Conservation (phyloP, 345 rosid species). For the Punica granatum region DNA sequence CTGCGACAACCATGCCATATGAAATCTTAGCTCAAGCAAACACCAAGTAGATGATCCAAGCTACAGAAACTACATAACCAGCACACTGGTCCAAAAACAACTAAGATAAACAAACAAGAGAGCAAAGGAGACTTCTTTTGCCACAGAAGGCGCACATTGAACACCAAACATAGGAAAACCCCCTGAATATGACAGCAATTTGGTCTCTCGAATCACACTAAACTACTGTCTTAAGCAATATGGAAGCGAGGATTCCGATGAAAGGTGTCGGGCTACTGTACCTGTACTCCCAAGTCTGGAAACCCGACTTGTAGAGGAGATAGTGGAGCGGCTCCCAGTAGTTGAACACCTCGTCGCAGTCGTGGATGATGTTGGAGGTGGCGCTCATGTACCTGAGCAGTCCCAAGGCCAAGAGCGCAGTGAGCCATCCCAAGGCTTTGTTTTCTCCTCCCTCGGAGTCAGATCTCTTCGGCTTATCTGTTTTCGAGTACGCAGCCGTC, state of each 20-base stretch:
- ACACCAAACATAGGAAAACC: background rate
- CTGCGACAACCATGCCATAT: slow-evolving; percentile 33
- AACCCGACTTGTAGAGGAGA: slow-evolving; percentile 86
- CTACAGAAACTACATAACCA: background rate
- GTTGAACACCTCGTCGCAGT: slow-evolving; percentile 97
- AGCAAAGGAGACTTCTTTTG: no score
- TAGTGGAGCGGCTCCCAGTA: slow-evolving; percentile 99
- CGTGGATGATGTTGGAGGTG: slow-evolving; percentile 91
- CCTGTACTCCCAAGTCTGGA: slow-evolving; percentile 99
- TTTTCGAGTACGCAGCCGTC: slow-evolving; percentile 44
- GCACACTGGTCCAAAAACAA: background rate
- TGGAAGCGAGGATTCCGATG: background rate
- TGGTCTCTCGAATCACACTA: background rate
- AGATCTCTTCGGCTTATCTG: slow-evolving; percentile 48
- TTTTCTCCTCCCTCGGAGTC: slow-evolving; percentile 23
- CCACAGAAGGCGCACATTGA: no score
- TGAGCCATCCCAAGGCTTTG: slow-evolving; percentile 60
- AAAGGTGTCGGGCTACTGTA: slow-evolving; percentile 9
- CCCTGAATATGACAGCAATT: no score
- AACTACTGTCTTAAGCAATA: background rate
- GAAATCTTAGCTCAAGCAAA: background rate
- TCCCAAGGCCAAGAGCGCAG: slow-evolving; percentile 62
- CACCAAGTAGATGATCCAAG: background rate
- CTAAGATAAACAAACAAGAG: background rate
- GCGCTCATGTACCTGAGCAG: slow-evolving; percentile 94